These are phyloP conservation scores for Whalleya microplaca DNA, from an alignment of 2,329 filamentous ascomycete genomes.

Conservation along the genomic window DNA sequence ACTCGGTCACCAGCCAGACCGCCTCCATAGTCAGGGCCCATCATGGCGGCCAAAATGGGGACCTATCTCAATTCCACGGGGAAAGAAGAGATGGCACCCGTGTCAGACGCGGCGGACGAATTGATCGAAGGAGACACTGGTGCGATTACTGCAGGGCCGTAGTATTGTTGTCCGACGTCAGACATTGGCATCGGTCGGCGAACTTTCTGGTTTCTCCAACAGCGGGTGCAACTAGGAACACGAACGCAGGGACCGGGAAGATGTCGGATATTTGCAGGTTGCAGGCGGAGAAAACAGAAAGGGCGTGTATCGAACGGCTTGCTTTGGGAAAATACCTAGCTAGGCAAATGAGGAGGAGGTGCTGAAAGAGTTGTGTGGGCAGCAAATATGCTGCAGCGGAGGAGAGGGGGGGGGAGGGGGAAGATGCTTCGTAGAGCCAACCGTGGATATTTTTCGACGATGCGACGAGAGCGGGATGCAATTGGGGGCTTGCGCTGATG, in stretches of 20 bases:
- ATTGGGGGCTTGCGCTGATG: constrained; percentile 19
- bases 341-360: constrained; percentile 9
- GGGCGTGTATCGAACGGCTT: background rate
- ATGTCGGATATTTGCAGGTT: constrained; percentile 17
- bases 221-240: constrained; percentile 28
- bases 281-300: constrained; percentile 5
- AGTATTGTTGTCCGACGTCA: constrained; percentile 35
- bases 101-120: constrained; percentile 10
- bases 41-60: constrained; percentile 35
- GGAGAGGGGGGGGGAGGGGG: no score
- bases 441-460: constrained; percentile 22
- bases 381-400: constrained; percentile 8
- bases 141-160: constrained; percentile 25
- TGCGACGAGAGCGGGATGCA: constrained; percentile 22
- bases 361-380: constrained; percentile 19
- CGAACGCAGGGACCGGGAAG: constrained; percentile 24
- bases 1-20: constrained; percentile 39
- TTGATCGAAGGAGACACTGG: constrained; percentile 27
- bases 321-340: constrained; percentile 14
- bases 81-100: constrained; percentile 14
- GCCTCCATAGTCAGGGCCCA: constrained; percentile 41
- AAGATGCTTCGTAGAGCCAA: constrained; percentile 18
- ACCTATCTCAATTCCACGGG: constrained; percentile 18
- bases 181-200: constrained; percentile 34
- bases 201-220: constrained; percentile 21